Conservation (phyloP, 2,329 filamentous ascomycete genomes). For the Akanthomyces lecanii region DNA sequence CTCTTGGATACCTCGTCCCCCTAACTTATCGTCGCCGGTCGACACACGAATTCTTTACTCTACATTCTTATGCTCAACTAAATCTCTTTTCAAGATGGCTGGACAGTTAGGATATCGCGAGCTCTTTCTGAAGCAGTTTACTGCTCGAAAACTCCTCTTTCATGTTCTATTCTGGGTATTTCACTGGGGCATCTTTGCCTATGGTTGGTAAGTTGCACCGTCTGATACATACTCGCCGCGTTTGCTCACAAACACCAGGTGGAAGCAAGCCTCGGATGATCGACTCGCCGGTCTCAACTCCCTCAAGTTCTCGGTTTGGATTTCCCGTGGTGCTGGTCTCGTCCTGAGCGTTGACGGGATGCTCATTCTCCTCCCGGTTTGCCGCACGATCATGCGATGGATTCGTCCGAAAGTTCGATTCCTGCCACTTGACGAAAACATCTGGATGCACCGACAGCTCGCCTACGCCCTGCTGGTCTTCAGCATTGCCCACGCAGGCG, state of each 20-base stretch:
- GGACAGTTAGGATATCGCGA: constrained; percentile 40
- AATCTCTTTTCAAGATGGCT: constrained; percentile 29
- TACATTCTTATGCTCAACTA: constrained; percentile 17
- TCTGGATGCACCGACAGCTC: constrained; percentile 94
- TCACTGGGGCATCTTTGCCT: constrained; percentile 74
- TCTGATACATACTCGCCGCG: background rate
- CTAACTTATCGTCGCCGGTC: constrained; percentile 47
- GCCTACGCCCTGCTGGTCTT: constrained; percentile 87
- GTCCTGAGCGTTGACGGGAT: constrained; percentile 79
- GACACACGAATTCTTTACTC: constrained; percentile 41
- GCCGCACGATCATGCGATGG: constrained; percentile 80
- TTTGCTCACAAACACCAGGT: constrained; percentile 51
- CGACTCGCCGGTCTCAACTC: constrained; percentile 74
- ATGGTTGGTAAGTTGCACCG: constrained; percentile 68
- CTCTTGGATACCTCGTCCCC: background rate
- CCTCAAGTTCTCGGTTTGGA: constrained; percentile 86
- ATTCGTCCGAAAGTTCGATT: constrained; percentile 83
- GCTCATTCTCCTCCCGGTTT: constrained; percentile 90
- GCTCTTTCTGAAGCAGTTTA: constrained; percentile 61
- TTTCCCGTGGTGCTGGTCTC: constrained; percentile 88
- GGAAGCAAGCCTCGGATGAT: constrained; percentile 65
- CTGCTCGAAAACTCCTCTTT: constrained; percentile 68
- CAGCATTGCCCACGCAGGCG: constrained; percentile 67
- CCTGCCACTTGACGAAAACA: constrained; percentile 90
- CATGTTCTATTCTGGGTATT: constrained; percentile 76